Evolutionary conservation across 2,329 filamentous ascomycete genomes (phyloP).

Genomic region (Tolypocladium guangdongense): DNA sequence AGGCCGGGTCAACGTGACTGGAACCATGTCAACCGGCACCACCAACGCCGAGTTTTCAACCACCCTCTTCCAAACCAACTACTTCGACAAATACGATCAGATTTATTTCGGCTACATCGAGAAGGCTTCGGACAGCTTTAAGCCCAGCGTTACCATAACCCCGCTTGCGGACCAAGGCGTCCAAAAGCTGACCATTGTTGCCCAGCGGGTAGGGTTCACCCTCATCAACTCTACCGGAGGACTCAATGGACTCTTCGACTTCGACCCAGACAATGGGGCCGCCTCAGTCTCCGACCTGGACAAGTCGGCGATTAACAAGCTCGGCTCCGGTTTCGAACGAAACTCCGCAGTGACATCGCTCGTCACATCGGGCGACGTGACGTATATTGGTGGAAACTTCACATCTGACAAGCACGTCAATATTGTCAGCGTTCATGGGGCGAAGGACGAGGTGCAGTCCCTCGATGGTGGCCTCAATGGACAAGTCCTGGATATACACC

Average conservation of each 20-base stretch:
- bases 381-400: slow-evolving; percentile 80
- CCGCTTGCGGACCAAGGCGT: slow-evolving; percentile 54
- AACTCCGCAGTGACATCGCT: slow-evolving; percentile 62
- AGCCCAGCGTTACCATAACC: slow-evolving; percentile 67
- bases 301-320: slow-evolving; percentile 63
- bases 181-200: slow-evolving; percentile 65
- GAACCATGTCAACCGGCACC: slow-evolving; percentile 47
- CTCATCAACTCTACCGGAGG: slow-evolving; percentile 64
- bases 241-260: slow-evolving; percentile 86
- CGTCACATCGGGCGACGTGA: slow-evolving; percentile 49
- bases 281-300: slow-evolving; percentile 53
- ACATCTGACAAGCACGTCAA: slow-evolving; percentile 57
- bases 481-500: slow-evolving; percentile 60
- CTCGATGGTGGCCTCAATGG: slow-evolving; percentile 69
- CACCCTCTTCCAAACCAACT: slow-evolving; percentile 78
- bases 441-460: slow-evolving; percentile 49
- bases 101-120: slow-evolving; percentile 83
- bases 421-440: slow-evolving; percentile 58
- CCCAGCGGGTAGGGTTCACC: slow-evolving; percentile 73
- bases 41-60: slow-evolving; percentile 40
- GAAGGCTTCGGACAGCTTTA: slow-evolving; percentile 59
- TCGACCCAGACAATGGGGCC: slow-evolving; percentile 47
- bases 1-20: slow-evolving; percentile 74
- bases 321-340: slow-evolving; percentile 57
- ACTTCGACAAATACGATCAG: slow-evolving; percentile 93